These are phyloP conservation scores for Paramyrothecium sp. DNA, from an alignment of 2,329 filamentous ascomycete genomes.

Conservation along the genomic window DNA sequence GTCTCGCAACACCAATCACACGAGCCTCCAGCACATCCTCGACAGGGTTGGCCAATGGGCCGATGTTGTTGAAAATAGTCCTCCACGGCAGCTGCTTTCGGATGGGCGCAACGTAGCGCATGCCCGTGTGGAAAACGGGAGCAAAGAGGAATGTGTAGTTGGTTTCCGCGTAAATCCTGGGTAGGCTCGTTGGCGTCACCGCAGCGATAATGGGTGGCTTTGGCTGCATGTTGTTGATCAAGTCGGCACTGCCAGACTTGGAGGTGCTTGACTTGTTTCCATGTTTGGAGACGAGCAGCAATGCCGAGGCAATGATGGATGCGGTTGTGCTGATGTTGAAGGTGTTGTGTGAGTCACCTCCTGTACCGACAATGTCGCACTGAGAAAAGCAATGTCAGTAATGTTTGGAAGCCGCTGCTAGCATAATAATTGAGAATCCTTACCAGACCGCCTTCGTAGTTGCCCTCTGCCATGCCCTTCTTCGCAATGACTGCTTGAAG, in stretches of 20 bases:
- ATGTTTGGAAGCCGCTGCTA: background rate
- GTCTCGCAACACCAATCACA: slow-evolving; percentile 87
- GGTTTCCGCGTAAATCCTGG: slow-evolving; percentile 70
- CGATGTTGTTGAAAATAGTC: slow-evolving; percentile 96
- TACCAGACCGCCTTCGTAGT: slow-evolving; percentile 81
- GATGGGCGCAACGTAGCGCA: slow-evolving; percentile 83
- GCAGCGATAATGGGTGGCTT: slow-evolving; percentile 71
- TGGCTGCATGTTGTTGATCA: slow-evolving; percentile 74
- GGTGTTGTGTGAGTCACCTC: slow-evolving; percentile 93
- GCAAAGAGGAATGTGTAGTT: slow-evolving; percentile 97
- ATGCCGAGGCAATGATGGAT: slow-evolving; percentile 84
- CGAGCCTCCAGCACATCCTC: slow-evolving; percentile 83
- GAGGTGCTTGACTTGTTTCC: slow-evolving; percentile 95
- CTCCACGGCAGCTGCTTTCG: slow-evolving; percentile 88
- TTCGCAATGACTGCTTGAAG: slow-evolving; percentile 61
- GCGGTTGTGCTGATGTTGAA: slow-evolving; percentile 98
- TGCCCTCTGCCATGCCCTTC: slow-evolving; percentile 64
- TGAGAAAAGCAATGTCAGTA: slow-evolving; percentile 20
- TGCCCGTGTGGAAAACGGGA: slow-evolving; percentile 93
- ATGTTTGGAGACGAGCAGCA: slow-evolving; percentile 88
- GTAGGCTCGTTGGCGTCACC: slow-evolving; percentile 69
- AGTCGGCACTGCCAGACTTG: slow-evolving; percentile 91
- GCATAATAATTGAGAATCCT: slow-evolving; percentile 28
- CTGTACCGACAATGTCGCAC: slow-evolving; percentile 95
- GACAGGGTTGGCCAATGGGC: slow-evolving; percentile 87